Conservation (phyloP, 176 grass and related monocot genomes). For the Rhynchospora tenuis region DNA sequence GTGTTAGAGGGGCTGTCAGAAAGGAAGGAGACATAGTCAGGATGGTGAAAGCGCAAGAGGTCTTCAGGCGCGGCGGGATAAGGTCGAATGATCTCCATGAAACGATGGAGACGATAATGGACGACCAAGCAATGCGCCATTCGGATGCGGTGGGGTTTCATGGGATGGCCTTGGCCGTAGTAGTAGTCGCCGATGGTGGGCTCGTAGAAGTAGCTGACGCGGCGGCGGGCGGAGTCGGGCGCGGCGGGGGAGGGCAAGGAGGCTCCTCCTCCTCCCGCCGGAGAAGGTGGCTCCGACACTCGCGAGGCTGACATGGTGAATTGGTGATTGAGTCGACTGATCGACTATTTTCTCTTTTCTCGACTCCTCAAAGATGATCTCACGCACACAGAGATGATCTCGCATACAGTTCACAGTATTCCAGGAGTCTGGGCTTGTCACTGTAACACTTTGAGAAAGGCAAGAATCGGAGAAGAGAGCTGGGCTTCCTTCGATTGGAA, state of each 20-base stretch:
- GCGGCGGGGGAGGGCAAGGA: conserved; percentile 56
- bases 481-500: no score
- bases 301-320: conserved; percentile 24
- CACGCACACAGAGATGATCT: no score
- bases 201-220: conserved; percentile 97
- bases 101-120: conserved; percentile 81
- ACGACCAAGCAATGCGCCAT: conserved; percentile 88
- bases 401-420: no score
- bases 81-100: conserved; percentile 48
- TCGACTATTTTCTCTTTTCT: not conserved
- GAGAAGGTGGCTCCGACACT: conserved; percentile 18
- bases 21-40: conserved; percentile 70
- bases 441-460: no score
- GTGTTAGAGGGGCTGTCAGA: conserved; percentile 41
- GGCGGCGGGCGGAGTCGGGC: conserved; percentile 35
- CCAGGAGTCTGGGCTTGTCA: no score
- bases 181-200: conserved; percentile 87
- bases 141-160: conserved; percentile 93
- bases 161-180: conserved; percentile 92
- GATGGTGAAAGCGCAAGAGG: conserved; percentile 78
- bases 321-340: no score
- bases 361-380: no score
- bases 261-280: conserved; percentile 43
- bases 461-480: no score
- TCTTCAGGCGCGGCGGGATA: conserved; percentile 50